Evolutionary conservation across 495 filamentous ascomycete species (phyloP).

Genomic region (Chaetomidium leptoderma): DNA sequence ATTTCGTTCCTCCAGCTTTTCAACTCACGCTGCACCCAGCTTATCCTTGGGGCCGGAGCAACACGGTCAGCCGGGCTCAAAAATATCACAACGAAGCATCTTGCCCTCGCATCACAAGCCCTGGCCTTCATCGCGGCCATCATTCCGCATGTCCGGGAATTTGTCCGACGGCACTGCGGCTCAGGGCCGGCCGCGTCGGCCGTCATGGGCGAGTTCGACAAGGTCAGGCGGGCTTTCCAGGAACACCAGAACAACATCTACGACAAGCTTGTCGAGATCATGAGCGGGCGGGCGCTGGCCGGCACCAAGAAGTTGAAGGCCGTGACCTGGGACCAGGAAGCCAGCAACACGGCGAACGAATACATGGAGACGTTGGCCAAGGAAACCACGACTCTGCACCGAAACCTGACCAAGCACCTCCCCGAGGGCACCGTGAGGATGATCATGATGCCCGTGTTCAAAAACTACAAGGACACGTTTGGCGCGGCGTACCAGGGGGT

Average conservation of each 20-base stretch:
- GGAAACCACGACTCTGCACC: conserved; percentile 83
- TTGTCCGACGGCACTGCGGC: conserved; percentile 72
- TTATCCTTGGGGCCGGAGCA: conserved; percentile 92
- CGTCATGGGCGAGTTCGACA: conserved; percentile 87
- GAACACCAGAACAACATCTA: conserved; percentile 93
- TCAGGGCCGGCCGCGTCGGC: conserved; percentile 42
- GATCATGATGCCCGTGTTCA: conserved; percentile 90
- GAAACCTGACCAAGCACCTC: conserved; percentile 80
- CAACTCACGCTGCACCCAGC: conserved; percentile 88
- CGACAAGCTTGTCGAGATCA: conserved; percentile 94
- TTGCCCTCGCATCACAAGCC: conserved; percentile 87
- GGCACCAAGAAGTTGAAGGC: conserved; percentile 73
- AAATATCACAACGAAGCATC: conserved; percentile 94
- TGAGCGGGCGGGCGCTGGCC: conserved; percentile 69
- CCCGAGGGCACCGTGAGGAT: conserved; percentile 70
- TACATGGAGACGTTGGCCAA: conserved; percentile 92
- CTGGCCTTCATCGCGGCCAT: conserved; percentile 81
- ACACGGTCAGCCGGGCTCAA: conserved; percentile 86
- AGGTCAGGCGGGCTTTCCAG: conserved; percentile 78
- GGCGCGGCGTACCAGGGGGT: conserved; percentile 68
- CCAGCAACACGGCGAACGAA: conserved; percentile 44
- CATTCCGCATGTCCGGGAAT: conserved; percentile 88
- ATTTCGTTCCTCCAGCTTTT: conserved; percentile 73
- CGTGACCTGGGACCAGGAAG: conserved; percentile 64
- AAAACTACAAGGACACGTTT: conserved; percentile 79